Base-by-base conservation (phyloP, 371 early-diverging fungal species). In the Rhizopus arrhizus region DNA sequence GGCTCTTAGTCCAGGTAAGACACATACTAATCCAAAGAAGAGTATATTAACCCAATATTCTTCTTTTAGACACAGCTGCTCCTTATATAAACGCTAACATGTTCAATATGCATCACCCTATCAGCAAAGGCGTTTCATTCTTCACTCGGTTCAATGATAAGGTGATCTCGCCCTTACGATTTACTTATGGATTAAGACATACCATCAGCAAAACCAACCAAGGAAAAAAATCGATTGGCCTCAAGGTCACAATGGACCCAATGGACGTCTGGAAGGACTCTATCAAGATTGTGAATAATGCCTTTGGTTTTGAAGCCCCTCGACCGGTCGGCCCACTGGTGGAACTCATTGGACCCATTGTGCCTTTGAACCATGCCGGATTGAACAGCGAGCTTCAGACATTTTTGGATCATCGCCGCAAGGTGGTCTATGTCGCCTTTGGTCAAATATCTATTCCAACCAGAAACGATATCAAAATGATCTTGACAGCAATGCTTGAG, bases 391-490 rank as follows among this genome's bases (percentile, higher is more conserved):
- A 41, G 0, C 28, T 72, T 0, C n/a, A 52, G 13, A 3, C 13
- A 4, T 80, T 66, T 48, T 54, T 74, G 2, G 56, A 64, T 16
- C 3, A 13, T n/a, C 69, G 69, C 13, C 2, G 15, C 10, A 50
- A 56, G 0, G 70, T 80, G 3, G 63, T 58, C 0, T 80, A 75
- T 48, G 47, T 75, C n/a, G 78, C 78, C 0, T 80, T 80, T 61
- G 78, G 78, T 0, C 70, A 73, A 10, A 57, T 54, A 3, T 69
- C 63, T 0, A 13, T 47, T 2, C 56, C 68, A 11, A 22, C n/a
- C 2, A 38, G 33, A 22, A 5, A 43, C 0, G 64, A 68, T 22
- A 52, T 65, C 7, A 32, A 43, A 3, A 33, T 64, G 0, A 56
- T 79, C 4, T 15, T 79, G 22, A 61, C 55, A 2, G 59, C 57